Evolutionary conservation across 306 rosid genomes (phyloP).

Genomic region (Rosa persica): DNA sequence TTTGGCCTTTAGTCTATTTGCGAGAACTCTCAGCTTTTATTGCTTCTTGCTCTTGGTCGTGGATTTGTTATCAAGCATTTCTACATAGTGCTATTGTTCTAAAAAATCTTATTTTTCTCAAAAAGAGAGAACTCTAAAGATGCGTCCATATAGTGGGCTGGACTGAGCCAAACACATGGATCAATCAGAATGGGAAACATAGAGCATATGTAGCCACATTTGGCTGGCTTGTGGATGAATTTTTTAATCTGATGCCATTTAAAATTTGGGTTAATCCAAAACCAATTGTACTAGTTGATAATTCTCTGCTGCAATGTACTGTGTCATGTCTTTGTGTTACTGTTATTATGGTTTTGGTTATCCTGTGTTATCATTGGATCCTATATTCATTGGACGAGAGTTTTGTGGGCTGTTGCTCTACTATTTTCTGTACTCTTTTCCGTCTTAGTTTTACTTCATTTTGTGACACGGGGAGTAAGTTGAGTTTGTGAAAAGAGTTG

Average conservation of each 20-base stretch:
- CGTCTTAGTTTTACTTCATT: not conserved
- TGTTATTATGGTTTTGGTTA: not conserved
- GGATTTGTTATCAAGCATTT: not conserved
- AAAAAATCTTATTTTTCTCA: too few relatives aligned
- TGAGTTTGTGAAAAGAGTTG: not conserved
- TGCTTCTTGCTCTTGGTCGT: not conserved
- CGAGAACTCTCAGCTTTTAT: not conserved
- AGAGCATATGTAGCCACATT: not conserved
- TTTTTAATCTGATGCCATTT: not conserved
- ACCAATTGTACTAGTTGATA: not conserved
- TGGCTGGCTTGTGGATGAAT: not conserved
- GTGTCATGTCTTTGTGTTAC: not conserved
- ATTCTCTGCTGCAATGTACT: not conserved
- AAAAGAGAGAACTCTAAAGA: not conserved
- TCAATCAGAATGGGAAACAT: not conserved
- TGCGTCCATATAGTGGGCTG: not conserved
- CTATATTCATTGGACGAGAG: not conserved
- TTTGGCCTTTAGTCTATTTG: not conserved
- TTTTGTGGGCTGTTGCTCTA: not conserved
- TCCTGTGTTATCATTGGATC: not conserved
- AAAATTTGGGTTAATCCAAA: not conserved
- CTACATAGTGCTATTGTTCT: not conserved
- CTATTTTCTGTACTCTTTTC: not conserved
- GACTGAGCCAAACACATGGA: not conserved
- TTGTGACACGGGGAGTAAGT: not conserved